Base-by-base conservation (phyloP, 2,329 filamentous ascomycete species). In the Ophiocordyceps camponoti-saundersi region DNA sequence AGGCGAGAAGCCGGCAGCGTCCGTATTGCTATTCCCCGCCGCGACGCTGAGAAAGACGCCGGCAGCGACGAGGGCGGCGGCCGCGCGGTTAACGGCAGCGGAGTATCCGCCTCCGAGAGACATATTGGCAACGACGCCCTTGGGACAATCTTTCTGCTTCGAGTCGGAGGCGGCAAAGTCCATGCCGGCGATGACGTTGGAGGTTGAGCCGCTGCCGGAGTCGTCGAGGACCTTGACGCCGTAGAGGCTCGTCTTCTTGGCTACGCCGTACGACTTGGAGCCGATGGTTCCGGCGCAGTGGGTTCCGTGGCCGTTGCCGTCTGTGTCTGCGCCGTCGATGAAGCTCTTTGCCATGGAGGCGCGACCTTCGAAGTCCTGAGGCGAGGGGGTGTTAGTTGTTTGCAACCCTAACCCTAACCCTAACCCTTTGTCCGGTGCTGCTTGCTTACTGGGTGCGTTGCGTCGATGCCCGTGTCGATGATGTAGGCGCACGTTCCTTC, bases 1-100 rank as follows among this genome's bases (percentile, higher is more conserved):
- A 16, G 54, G 54, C 13, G 54, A 56, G 20, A 42, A 47, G 36
- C 43, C n/a, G 11, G 44, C 46, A 1, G 49, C 52, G 21, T 53
- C 51, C 11, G 40, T 32, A 41, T 51, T 51, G 46, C 44, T 47
- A 44, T 74, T 75, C 32, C 72, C 72, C 13, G 71, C 72, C 5
- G 72, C 71, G 10, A 72, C 71, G 47, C 66, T 68, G 26, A 72
- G 60, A 47, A 71, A 69, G 46, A 73, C 59, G 29, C 70, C 70
- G 0, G 59, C 56, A 22, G 49, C 49, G 50, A 70, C 60, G 26
- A 70, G 59, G 42, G 59, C 59, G 11, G 59, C 59, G 16, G 71
- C 68, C 11, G 70, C 71, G 23, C 53, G 57, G 62, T 74, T 75
- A 47, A 73, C 53, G 29, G 69, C 56, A 1, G 61, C 48, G 4